Conservation (phyloP, 495 filamentous ascomycete species). For the Tuber umbilicatum region DNA sequence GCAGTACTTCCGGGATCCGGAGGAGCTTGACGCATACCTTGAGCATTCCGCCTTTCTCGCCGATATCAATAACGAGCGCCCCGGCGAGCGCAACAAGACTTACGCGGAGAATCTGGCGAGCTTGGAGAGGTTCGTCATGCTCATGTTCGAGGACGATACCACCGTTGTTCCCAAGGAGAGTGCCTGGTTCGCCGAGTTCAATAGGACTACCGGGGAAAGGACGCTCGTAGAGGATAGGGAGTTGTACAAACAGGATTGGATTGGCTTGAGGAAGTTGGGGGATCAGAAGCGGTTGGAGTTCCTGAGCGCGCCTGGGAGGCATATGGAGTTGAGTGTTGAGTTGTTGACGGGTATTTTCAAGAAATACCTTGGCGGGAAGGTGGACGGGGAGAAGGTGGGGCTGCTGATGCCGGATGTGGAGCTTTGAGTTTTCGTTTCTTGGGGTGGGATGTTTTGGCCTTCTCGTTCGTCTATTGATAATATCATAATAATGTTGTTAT, state of each 20-base stretch:
- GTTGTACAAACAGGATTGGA: conserved; percentile 88
- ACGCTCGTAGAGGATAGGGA: conserved; percentile 62
- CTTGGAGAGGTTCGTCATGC: conserved; percentile 79
- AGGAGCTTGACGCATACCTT: conserved; percentile 65
- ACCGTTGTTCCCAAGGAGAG: conserved; percentile 88
- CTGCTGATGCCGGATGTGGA: neutral
- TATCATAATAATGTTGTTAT: neutral
- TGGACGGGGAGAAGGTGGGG: conserved; percentile 6
- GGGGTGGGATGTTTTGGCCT: neutral
- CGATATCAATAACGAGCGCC: conserved; percentile 95
- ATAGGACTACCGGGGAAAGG: conserved; percentile 56
- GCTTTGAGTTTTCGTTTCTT: neutral
- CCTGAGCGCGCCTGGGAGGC: conserved; percentile 59
- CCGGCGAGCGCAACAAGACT: conserved; percentile 56
- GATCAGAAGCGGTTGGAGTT: conserved; percentile 73
- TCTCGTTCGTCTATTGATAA: neutral
- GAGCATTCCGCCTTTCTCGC: conserved; percentile 87
- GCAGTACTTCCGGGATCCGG: conserved; percentile 83
- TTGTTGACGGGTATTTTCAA: conserved; percentile 60
- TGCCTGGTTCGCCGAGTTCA: conserved; percentile 83
- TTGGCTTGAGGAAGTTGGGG: conserved; percentile 77
- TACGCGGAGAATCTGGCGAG: conserved; percentile 66
- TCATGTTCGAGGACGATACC: conserved; percentile 78
- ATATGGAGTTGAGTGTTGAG: conserved; percentile 75
- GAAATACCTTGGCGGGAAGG: conserved; percentile 52